Conservation (phyloP, 495 filamentous ascomycete species). For the Podospora tetraspora region DNA sequence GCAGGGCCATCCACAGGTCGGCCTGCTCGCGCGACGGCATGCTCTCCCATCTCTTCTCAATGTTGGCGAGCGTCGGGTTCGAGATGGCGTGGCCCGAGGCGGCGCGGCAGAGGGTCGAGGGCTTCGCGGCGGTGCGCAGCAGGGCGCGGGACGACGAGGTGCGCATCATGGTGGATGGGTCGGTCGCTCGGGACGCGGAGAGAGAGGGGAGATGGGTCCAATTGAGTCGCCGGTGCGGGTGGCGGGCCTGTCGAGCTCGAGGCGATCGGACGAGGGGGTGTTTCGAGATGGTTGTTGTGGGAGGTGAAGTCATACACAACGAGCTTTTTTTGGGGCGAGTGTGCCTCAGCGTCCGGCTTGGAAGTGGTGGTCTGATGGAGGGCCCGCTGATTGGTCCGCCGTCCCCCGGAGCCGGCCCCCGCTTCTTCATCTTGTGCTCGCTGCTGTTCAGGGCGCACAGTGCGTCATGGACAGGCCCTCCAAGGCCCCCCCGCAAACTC, state of each 20-base stretch:
- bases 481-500: neutral
- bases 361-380: slow-evolving; percentile 30
- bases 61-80: slow-evolving; percentile 93
- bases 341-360: slow-evolving; percentile 19
- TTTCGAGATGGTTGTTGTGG: slow-evolving; percentile 21
- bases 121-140: slow-evolving; percentile 37
- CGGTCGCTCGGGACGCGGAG: slow-evolving; percentile 21
- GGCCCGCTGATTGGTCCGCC: slow-evolving; percentile 12
- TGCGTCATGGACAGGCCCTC: neutral
- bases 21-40: slow-evolving; percentile 98
- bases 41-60: slow-evolving; percentile 98
- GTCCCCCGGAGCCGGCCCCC: slow-evolving; percentile 12
- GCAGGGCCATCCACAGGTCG: slow-evolving; percentile 94
- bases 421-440: neutral
- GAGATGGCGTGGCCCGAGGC: slow-evolving; percentile 83
- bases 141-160: slow-evolving; percentile 34
- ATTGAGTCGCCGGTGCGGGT: slow-evolving; percentile 35
- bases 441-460: slow-evolving; percentile 10
- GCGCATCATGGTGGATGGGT: slow-evolving; percentile 36
- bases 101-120: slow-evolving; percentile 48
- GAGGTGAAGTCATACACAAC: slow-evolving; percentile 34
- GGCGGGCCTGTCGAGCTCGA: slow-evolving; percentile 27
- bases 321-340: slow-evolving; percentile 33
- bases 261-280: slow-evolving; percentile 17
- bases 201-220: slow-evolving; percentile 40